Percentiles rank a stretch among this genome's conserved stretches.
Evolutionary conservation across 164 flowering plant species (phyloP).

Genomic region (Protea cynaroides): DNA sequence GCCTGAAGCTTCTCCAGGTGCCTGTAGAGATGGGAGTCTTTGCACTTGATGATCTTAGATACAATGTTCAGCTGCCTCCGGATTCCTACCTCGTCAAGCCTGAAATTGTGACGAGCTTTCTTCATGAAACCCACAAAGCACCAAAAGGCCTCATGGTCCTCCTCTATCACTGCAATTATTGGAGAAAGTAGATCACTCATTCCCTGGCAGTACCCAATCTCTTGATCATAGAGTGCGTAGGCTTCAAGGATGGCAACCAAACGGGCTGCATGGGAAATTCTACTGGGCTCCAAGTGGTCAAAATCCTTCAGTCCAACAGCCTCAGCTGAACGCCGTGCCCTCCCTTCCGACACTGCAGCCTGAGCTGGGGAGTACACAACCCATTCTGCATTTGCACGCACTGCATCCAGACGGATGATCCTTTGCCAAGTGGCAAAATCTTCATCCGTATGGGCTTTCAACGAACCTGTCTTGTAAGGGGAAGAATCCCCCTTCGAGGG

Average conservation of each 20-base stretch:
- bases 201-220: constrained; percentile 97
- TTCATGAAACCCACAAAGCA: constrained; percentile 95
- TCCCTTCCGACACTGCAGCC: constrained; percentile 56
- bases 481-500: constrained; percentile 24
- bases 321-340: constrained; percentile 63
- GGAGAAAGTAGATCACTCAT: constrained; percentile 99
- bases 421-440: constrained; percentile 92
- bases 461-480: constrained; percentile 14
- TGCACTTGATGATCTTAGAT: constrained; percentile 76
- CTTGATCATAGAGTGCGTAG: constrained; percentile 80
- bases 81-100: constrained; percentile 91
- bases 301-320: constrained; percentile 80
- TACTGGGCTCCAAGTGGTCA: constrained; percentile 70
- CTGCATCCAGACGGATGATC: constrained; percentile 87
- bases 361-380: constrained; percentile 48
- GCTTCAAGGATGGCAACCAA: constrained; percentile 94
- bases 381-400: constrained; percentile 86
- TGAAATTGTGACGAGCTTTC: constrained; percentile 87
- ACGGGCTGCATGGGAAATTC: constrained; percentile 86
- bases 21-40: constrained; percentile 82
- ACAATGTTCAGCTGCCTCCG: constrained; percentile 73
- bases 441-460: constrained; percentile 35
- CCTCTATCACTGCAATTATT: constrained; percentile 63
- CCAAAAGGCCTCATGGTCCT: constrained; percentile 95
- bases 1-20: constrained; percentile 87